A percentile compares a stretch with the other conserved stretches of the same genome.
Evolutionary conservation across 345 rosid species (phyloP).

Genomic region (Bretschneidera sinensis): DNA sequence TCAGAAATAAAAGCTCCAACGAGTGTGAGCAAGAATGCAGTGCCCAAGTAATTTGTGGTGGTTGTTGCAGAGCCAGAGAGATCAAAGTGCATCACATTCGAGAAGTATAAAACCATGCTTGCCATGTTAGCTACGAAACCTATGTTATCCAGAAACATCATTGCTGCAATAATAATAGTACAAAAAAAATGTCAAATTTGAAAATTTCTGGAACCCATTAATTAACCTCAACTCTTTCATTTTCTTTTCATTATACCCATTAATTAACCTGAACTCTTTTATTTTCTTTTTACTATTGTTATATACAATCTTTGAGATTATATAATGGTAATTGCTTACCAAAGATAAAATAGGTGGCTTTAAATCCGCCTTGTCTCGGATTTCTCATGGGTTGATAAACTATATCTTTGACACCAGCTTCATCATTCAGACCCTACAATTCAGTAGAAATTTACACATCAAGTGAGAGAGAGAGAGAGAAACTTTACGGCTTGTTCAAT

Average conservation of each 20-base stretch:
- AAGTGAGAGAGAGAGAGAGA: too few relatives aligned
- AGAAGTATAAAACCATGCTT: slow-evolving; percentile 27
- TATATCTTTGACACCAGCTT: slow-evolving; percentile 14
- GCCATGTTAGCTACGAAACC: slow-evolving; percentile 33
- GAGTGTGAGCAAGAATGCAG: slow-evolving; percentile 22
- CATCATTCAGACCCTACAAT: slow-evolving; percentile 15
- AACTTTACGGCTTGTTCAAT: too few relatives aligned
- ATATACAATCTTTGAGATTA: too few relatives aligned
- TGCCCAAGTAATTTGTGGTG: slow-evolving; percentile 29
- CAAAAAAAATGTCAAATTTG: too few relatives aligned
- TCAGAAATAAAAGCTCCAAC: slow-evolving; percentile 32
- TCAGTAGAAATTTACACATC: background rate
- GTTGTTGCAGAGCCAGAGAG: slow-evolving; percentile 30
- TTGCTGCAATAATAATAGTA: too few relatives aligned
- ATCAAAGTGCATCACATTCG: slow-evolving; percentile 21
- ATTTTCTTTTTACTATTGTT: too few relatives aligned
- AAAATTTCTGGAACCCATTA: too few relatives aligned
- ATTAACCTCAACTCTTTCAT: too few relatives aligned
- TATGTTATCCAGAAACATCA: slow-evolving; percentile 29
- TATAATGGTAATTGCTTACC: slow-evolving; percentile 8
- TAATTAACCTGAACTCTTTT: too few relatives aligned
- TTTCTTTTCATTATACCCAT: too few relatives aligned
- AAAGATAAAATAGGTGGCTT: slow-evolving; percentile 27
- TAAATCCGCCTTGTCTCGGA: slow-evolving; percentile 22
- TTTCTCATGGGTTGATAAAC: slow-evolving; percentile 15